Evolutionary conservation across 139 green algal genomes (phyloP), one percentile per base, ranked within the genome.

Genomic region (Ettlia oleoabundans): DNA sequence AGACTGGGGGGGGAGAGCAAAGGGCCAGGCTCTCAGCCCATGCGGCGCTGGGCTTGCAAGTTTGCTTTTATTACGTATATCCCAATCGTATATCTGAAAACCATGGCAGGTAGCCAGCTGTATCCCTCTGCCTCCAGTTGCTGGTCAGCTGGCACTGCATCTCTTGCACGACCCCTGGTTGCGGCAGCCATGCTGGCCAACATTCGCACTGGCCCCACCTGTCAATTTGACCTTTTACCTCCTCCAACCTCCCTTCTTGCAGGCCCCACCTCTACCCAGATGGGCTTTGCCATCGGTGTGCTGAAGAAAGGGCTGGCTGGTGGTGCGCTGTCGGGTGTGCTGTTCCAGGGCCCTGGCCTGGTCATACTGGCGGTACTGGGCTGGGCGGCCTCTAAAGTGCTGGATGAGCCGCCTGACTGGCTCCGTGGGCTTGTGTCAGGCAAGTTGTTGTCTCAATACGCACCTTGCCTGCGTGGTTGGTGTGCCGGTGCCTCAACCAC

Each of bases 331-430:
- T 90, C 87, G 24, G 93, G 88, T 19, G 86, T 92, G 2, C 91
- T 98, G 76, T 98, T 98, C 88, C 73, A 80, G 87, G 94, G 94
- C 78, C 96, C 96, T 1, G 95, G 93, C 37, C 83, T 95, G 8
- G 18, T 97, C 78, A 91, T 98, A 40, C 95, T 97, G 86, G 90
- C 92, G 28, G 78, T 92, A 15, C 77, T 96, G 13, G 95, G 95
- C n/a, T 87, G 92, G 28, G 90, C 84, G 24, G 91, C 92, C 10
- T 92, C 93, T 19, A 77, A 90, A 21, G 86, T 82, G 4, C 88
- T 97, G 22, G 80, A 80, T 1, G 30, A 88, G 41, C 83, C 91
- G 1, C 69, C 84, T 8, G 70, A 64, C 18, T 94, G 88, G 87
- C 85, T 97, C 18, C 26, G 51, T 0, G 91, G 86, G 19, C 33